Conservation (phyloP, 2,329 filamentous ascomycete species). For the Xylariaceae sp. region DNA sequence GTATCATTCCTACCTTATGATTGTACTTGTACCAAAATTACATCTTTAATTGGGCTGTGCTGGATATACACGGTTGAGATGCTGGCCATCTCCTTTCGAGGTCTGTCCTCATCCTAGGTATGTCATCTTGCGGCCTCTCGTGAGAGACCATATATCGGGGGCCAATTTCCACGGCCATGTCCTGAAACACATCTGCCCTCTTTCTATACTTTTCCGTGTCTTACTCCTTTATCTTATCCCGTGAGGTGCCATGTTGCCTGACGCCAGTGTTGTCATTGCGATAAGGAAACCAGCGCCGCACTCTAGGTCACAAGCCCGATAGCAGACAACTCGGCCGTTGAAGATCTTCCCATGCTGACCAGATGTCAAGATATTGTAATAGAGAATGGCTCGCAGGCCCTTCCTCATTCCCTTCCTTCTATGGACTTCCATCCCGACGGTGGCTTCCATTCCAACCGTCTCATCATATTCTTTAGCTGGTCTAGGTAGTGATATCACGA, state of each 20-base stretch:
- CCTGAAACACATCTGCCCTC: slow-evolving; percentile 22
- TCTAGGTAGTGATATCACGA: slow-evolving; percentile 25
- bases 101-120: slow-evolving; percentile 31
- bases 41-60: slow-evolving; percentile 26
- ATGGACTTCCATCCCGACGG: slow-evolving; percentile 19
- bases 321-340: slow-evolving; percentile 18
- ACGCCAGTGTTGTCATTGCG: slow-evolving; percentile 13
- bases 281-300: slow-evolving; percentile 20
- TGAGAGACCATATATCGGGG: slow-evolving; percentile 22
- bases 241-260: slow-evolving; percentile 5
- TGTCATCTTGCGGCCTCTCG: slow-evolving; percentile 18
- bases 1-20: slow-evolving; percentile 21
- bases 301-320: slow-evolving; percentile 12
- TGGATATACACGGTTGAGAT: slow-evolving; percentile 31
- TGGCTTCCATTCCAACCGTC: slow-evolving; percentile 20
- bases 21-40: slow-evolving; percentile 9
- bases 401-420: slow-evolving; percentile 24
- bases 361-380: slow-evolving; percentile 22
- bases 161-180: slow-evolving; percentile 6
- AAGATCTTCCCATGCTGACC: slow-evolving; percentile 23
- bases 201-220: slow-evolving; percentile 7
- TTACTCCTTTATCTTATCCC: slow-evolving; percentile 4
- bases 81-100: slow-evolving; percentile 29
- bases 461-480: slow-evolving; percentile 14
- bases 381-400: slow-evolving; percentile 32